Base-by-base conservation (phyloP, 106 monocot species). In the Triglochin maritima region DNA sequence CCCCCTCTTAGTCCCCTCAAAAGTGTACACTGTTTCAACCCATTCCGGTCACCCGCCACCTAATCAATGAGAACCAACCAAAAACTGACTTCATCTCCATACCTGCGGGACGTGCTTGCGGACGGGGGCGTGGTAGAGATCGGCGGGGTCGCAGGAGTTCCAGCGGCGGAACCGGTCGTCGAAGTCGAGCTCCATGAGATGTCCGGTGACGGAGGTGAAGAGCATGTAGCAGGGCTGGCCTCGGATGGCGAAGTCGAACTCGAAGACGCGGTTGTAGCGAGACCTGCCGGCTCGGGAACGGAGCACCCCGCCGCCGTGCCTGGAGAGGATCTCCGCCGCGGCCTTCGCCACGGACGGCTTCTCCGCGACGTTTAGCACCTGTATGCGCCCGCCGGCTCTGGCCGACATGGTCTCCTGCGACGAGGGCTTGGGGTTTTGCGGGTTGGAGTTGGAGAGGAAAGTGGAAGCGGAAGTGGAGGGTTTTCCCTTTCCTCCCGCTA, bases 281-380 rank as follows among this genome's bases (percentile, higher is more conserved):
- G 90, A 90, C 55, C 87, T 76, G 7, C 95, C 95, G 45, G 73
- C 60, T 41, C 95, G 84, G 10, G 87, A 79, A 17, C 70, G 59
- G 9, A 85, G 15, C 6, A 80, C 70, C 1, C 87, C 76, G 47
- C 83, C 81, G 45, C 79, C 50, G 13, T 52, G 2, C 41, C 85
- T 78, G 6, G 95, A 95, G 43, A 95, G 76, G 65, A 95, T 95
- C 81, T 85, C 90, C 64, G 95, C 61, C 62, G 90, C 85, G 15
- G 89, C 65, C 65, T 95, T 95, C 54, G 95, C 95, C 57, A 95
- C 95, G 56, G 90, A 95, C 4, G 95, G 95, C 81, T 90, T 95
- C 87, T 95, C 95, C 61, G 95, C 95, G 72, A 90, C 95, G 71
- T 95, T 95, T 59, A 95, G 82, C 60, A 82, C 95, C 29, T 83